phyloP scores from a whole-genome alignment of 1,139 yeast species.

The Meyerozyma athensensis region DNA sequence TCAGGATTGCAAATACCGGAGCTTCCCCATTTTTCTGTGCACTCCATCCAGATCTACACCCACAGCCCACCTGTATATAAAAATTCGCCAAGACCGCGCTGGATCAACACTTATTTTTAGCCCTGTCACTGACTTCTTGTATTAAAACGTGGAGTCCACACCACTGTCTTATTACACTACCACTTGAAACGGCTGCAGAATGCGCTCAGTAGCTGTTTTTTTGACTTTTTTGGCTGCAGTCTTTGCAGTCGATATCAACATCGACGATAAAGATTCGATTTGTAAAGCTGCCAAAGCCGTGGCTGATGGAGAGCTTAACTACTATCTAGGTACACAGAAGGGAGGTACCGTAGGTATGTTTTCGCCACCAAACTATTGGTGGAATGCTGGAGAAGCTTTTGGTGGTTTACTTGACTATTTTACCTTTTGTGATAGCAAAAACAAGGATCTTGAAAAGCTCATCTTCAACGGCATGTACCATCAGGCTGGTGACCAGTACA shows the following conservation, averaged over 20 bases:
- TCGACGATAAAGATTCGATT: slow-evolving; percentile 25
- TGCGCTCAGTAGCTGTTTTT: slow-evolving; percentile 3
- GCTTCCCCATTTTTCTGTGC: background rate
- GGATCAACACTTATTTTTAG: background rate
- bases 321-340: slow-evolving; percentile 46
- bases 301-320: slow-evolving; percentile 51
- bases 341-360: slow-evolving; percentile 65
- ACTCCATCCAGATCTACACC: background rate
- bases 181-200: slow-evolving; percentile 3
- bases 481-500: slow-evolving; percentile 50
- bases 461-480: slow-evolving; percentile 41
- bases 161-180: background rate
- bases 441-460: slow-evolving; percentile 34
- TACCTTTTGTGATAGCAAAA: slow-evolving; percentile 42
- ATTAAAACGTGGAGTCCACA: too few relatives aligned
- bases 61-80: slow-evolving; percentile 2
- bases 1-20: too few relatives aligned
- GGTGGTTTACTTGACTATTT: slow-evolving; percentile 56
- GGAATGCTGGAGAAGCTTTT: slow-evolving; percentile 69
- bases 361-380: slow-evolving; percentile 60
- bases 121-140: background rate
- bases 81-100: slow-evolving; percentile 3
- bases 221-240: slow-evolving; percentile 8
- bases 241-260: slow-evolving; percentile 20
- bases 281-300: slow-evolving; percentile 49